Evolutionary conservation across 352 stramenopile species (phyloP), one percentile per base, ranked within the genome.

Genomic region (Bremia lactucae): DNA sequence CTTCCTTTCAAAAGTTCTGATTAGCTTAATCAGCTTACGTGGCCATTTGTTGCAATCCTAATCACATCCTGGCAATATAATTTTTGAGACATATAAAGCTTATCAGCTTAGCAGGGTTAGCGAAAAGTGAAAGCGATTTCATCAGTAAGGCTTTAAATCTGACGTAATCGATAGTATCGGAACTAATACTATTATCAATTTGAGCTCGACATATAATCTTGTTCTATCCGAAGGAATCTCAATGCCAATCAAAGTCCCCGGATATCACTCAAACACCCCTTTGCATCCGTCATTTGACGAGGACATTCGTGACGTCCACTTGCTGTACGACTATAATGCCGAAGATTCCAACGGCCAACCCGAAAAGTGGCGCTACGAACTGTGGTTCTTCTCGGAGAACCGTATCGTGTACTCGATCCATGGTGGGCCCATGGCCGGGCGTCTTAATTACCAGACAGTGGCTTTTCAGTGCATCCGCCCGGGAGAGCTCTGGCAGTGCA

Each of bases 371-470:
- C 65, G 65, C 49, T 77, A 77, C 50, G 65, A 77, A 53, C 65
- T 77, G 62, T 77, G 62, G 59, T 77, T 77, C 52, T 71, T 69
- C 52, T 73, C 65, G 47, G 46, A 73, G 36, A 56, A 68, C 44
- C 65, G 65, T 42, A 67, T 77, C 33, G 62, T 77, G 36, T 77
- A 77, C 59, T 59, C 62, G 43, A 77, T 77, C 59, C 65, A 77
- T 49, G 65, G 65, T 6, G 65, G 65, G 7, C 65, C 65, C 19
- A 77, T 77, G 65, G 62, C 65, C 11, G 65, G 65, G 19, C 65
- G 65, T 45, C 51, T 70, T 19, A 76, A 76, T 62, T 76, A 76
- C 52, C 65, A 76, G 59, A 76, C 65, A 21, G 65, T 72, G 22
- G 52, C 64, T 20, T 75, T 68, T 43, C 65, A 75, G 58, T 75